These are phyloP conservation scores for Ramichloridium luteum DNA, from an alignment of 2,329 filamentous ascomycete species.

Conservation along the genomic window DNA sequence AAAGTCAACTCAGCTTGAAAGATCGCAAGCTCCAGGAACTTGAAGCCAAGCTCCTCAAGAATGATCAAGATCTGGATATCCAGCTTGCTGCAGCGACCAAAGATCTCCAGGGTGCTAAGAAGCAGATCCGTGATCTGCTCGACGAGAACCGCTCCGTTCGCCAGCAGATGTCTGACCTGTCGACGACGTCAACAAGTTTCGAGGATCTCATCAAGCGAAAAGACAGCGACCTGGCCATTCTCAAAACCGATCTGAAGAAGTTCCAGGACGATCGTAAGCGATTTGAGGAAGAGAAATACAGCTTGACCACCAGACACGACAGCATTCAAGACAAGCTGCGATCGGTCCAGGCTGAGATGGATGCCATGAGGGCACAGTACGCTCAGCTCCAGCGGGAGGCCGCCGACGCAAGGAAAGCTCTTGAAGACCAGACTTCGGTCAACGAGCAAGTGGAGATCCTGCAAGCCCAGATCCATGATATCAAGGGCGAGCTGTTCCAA, in stretches of 20 bases:
- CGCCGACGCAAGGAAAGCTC: slow-evolving; percentile 70
- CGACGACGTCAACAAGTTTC: slow-evolving; percentile 84
- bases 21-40: slow-evolving; percentile 82
- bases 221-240: slow-evolving; percentile 78
- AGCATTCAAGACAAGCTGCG: slow-evolving; percentile 63
- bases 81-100: slow-evolving; percentile 69
- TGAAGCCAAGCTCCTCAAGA: slow-evolving; percentile 68
- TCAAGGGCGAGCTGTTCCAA: slow-evolving; percentile 75
- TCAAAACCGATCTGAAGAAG: slow-evolving; percentile 74
- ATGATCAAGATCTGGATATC: slow-evolving; percentile 78
- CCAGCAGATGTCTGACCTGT: slow-evolving; percentile 73
- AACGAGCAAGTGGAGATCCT: slow-evolving; percentile 80
- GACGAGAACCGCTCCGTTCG: slow-evolving; percentile 75
- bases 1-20: slow-evolving; percentile 79
- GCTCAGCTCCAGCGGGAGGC: slow-evolving; percentile 77
- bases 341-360: slow-evolving; percentile 76
- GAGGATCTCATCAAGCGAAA: slow-evolving; percentile 89
- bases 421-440: slow-evolving; percentile 80
- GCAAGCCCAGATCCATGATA: slow-evolving; percentile 73
- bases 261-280: slow-evolving; percentile 67
- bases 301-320: slow-evolving; percentile 63
- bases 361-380: slow-evolving; percentile 75
- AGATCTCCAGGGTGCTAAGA: slow-evolving; percentile 61
- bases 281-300: slow-evolving; percentile 66
- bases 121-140: slow-evolving; percentile 61